phyloP scores from a whole-genome alignment of 164 flowering plant species.

The Annona squamosa region DNA sequence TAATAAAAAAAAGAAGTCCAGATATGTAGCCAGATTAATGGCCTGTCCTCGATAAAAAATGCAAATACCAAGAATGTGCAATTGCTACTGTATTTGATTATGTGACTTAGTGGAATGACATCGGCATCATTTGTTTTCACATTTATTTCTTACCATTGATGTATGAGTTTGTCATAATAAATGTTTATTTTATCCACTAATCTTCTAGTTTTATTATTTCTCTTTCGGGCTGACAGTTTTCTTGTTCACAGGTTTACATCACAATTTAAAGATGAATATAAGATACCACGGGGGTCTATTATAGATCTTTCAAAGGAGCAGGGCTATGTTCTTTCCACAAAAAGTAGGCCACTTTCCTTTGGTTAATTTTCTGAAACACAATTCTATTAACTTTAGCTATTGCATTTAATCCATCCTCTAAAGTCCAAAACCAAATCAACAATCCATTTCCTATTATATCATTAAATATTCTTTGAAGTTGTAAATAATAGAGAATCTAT shows the following conservation, averaged over 20 bases:
- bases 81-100: not conserved
- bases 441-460: not conserved
- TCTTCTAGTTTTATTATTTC: not conserved
- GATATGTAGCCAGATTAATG: not conserved
- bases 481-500: no score
- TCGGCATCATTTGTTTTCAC: not conserved
- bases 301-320: conserved; percentile 70
- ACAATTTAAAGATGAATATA: conserved; percentile 78
- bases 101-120: not conserved
- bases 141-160: not conserved
- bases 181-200: no score
- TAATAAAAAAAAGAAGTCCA: no score
- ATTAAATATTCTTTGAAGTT: no score
- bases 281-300: conserved; percentile 68
- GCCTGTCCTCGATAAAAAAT: not conserved
- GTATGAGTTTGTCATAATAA: not conserved
- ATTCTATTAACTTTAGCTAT: not conserved
- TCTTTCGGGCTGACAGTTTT: not conserved
- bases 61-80: not conserved
- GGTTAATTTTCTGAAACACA: not conserved
- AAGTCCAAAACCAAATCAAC: no score
- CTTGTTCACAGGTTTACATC: conserved; percentile 69
- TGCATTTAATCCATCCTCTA: not conserved
- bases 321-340: conserved; percentile 61
- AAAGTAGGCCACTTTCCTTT: conserved; percentile 36